Conservation (phyloP, 2,329 filamentous ascomycete genomes). For the Xylariaceae sp. region DNA sequence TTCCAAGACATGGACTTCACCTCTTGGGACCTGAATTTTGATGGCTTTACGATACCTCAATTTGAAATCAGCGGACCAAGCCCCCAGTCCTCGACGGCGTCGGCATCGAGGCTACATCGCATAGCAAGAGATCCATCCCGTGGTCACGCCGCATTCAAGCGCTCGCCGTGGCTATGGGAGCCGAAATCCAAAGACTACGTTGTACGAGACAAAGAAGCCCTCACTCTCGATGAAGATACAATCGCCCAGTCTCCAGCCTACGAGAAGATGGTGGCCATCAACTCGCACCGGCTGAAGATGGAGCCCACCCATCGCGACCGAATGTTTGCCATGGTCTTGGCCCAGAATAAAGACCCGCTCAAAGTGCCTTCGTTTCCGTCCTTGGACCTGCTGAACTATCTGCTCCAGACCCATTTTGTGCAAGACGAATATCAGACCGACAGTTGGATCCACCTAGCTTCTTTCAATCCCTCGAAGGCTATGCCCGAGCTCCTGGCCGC, state of each 20-base stretch:
- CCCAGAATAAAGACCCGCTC: conserved; percentile 13
- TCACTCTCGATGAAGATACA: conserved; percentile 16
- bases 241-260: conserved; percentile 12
- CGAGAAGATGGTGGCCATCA: conserved; percentile 8
- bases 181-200: conserved; percentile 22
- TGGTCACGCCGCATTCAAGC: conserved; percentile 26
- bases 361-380: conserved; percentile 21
- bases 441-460: conserved; percentile 19
- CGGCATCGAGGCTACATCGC: conserved; percentile 10
- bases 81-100: conserved; percentile 19
- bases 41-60: conserved; percentile 21
- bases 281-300: conserved; percentile 13
- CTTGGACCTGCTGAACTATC: conserved; percentile 20
- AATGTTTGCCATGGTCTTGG: conserved; percentile 20
- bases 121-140: conserved; percentile 17
- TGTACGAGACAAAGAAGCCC: conserved; percentile 14
- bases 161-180: conserved; percentile 28
- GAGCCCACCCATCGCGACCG: conserved; percentile 13
- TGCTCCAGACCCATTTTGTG: conserved; percentile 20
- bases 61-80: conserved; percentile 19
- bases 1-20: conserved; percentile 27
- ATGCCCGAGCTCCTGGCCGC: conserved; percentile 18
- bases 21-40: conserved; percentile 26
- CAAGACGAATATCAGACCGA: conserved; percentile 20
- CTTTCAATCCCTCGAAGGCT: conserved; percentile 17